phyloP scores from a whole-genome alignment of 2,329 filamentous ascomycete species.

The Elsinoe ampelina region DNA sequence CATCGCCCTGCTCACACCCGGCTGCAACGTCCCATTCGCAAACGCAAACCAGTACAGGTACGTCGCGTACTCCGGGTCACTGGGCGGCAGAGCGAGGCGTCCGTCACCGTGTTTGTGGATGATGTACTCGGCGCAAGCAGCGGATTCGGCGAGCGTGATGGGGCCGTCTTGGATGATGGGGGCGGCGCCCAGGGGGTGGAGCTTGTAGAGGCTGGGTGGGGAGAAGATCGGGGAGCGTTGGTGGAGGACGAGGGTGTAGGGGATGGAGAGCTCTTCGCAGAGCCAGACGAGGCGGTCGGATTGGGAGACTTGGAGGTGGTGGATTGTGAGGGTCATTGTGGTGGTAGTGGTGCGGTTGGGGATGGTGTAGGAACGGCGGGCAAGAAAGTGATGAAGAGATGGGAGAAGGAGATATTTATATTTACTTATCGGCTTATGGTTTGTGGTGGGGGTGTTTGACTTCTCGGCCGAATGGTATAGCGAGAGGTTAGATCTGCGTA shows the following conservation, averaged over 20 bases:
- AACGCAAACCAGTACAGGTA: constrained; percentile 60
- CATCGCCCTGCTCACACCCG: constrained; percentile 22
- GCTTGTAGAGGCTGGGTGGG: constrained; percentile 23
- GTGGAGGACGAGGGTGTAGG: constrained; percentile 44
- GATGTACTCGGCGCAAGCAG: constrained; percentile 55
- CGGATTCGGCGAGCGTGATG: constrained; percentile 49
- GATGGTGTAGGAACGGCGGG: background rate
- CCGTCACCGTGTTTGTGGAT: constrained; percentile 44
- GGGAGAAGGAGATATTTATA: no score
- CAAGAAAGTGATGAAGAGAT: background rate
- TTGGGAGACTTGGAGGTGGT: constrained; percentile 40
- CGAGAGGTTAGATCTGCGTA: no score
- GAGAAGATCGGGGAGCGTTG: constrained; percentile 34
- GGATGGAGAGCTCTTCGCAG: constrained; percentile 52
- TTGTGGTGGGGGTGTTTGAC: no score
- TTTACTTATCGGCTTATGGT: no score
- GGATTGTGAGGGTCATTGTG: constrained; percentile 32
- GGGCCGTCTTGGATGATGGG: constrained; percentile 49
- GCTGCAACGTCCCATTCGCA: constrained; percentile 34
- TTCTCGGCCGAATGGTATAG: no score
- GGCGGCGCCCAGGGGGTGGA: constrained; percentile 43
- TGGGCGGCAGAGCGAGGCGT: constrained; percentile 38
- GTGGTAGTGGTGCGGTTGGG: constrained; percentile 38
- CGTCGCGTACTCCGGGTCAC: constrained; percentile 44
- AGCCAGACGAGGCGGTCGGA: constrained; percentile 57